phyloP scores from a whole-genome alignment of 202 grass and related monocot genomes.

The Panicum virgatum region DNA sequence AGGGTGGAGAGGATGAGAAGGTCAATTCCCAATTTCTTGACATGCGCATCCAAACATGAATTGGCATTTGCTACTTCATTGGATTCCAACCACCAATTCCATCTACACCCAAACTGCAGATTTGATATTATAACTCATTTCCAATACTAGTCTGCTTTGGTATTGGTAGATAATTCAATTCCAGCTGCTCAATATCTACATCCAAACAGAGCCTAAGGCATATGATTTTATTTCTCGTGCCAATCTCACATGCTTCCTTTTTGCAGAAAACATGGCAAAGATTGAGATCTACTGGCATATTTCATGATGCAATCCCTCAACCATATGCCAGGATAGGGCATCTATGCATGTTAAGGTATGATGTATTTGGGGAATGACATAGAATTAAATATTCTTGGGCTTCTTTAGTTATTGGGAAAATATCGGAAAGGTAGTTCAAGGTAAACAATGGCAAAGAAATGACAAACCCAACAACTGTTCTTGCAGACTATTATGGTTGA shows the following conservation, averaged over 20 bases:
- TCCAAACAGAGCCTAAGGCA: background rate
- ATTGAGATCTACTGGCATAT: slow-evolving; percentile 60
- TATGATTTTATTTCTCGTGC: background rate
- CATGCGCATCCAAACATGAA: no score
- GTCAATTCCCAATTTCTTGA: no score
- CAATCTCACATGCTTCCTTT: slow-evolving; percentile 31
- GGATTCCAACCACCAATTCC: no score
- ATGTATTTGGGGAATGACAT: slow-evolving; percentile 7
- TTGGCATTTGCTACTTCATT: no score
- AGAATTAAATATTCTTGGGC: background rate
- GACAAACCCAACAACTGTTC: background rate
- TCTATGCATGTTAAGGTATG: slow-evolving; percentile 95
- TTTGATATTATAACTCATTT: no score
- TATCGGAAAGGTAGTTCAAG: background rate
- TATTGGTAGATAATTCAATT: no score
- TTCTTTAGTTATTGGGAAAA: background rate
- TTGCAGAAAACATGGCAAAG: slow-evolving; percentile 90
- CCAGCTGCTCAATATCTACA: no score
- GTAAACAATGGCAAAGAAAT: background rate
- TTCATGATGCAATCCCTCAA: slow-evolving; percentile 85
- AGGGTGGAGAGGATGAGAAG: no score
- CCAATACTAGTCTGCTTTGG: no score
- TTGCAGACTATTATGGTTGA: background rate
- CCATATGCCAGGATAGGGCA: slow-evolving; percentile 63
- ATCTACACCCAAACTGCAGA: no score